Conservation (phyloP, 2,329 filamentous ascomycete species). For the Cordyceps tenuipes region DNA sequence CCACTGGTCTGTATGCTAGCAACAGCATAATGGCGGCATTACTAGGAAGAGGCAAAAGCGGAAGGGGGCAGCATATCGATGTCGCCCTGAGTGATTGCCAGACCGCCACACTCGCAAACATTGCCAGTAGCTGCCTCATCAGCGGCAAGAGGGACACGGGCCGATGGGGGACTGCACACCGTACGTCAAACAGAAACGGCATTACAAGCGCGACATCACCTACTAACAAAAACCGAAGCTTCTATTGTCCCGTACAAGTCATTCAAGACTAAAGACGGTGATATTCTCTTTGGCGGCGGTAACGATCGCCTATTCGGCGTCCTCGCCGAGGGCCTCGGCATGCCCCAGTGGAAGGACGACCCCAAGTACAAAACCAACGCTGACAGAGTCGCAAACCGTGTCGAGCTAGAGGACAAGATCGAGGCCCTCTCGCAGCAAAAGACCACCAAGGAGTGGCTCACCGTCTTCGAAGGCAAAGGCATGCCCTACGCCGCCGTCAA, state of each 20-base stretch:
- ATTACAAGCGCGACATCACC: not conserved
- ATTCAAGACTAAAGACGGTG: conserved; percentile 66
- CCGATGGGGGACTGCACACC: conserved; percentile 93
- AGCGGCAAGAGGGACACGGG: conserved; percentile 82
- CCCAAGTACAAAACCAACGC: conserved; percentile 53
- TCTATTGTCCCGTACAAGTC: conserved; percentile 94
- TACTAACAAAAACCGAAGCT: conserved; percentile 38
- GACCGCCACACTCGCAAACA: conserved; percentile 88
- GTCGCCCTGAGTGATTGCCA: conserved; percentile 89
- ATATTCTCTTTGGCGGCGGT: conserved; percentile 62
- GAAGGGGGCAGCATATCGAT: conserved; percentile 86
- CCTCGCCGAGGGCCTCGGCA: conserved; percentile 51
- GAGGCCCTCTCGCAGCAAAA: conserved; percentile 65
- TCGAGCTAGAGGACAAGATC: conserved; percentile 68
- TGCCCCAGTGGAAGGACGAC: conserved; percentile 52
- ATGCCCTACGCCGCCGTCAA: conserved; percentile 93
- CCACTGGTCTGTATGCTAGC: conserved; percentile 88
- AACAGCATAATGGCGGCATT: conserved; percentile 94
- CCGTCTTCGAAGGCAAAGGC: conserved; percentile 78
- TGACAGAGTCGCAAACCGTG: conserved; percentile 60
- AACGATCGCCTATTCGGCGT: conserved; percentile 63
- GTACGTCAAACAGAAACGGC: conserved; percentile 37
- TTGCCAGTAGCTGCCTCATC: conserved; percentile 84
- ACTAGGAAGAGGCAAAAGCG: conserved; percentile 63
- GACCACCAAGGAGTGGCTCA: conserved; percentile 83